Base-by-base conservation (phyloP, 2,329 filamentous ascomycete species). In the Lanzia echinophila region DNA sequence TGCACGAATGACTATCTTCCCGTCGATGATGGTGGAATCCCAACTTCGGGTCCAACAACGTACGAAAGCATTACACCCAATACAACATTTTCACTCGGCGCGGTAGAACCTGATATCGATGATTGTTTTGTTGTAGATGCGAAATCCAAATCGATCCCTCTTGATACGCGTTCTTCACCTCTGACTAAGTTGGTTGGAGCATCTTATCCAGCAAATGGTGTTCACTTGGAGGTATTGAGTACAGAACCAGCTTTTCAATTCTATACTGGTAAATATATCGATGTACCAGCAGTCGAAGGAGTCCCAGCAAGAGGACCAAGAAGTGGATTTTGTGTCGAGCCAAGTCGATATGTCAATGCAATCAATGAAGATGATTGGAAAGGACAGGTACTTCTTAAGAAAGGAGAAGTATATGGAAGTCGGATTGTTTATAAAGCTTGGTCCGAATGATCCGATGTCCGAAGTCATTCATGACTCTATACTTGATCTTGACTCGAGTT, bases 241-340 rank as follows among this genome's bases (percentile, higher is more conserved):
- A 97, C 92, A 0, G 92, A 97, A 75, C 94, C 94, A 0, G 88
- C 90, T 0, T 97, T 96, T 77, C 92, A 97, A 71, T 95, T 96
- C 73, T 97, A 97, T 73, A 95, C 90, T 0, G 94, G 92, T 60
- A 86, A 88, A 67, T 86, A 84, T 66, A 90, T 95, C 60, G 75
- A 94, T 63, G 86, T 95, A 12, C 86, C 88, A 0, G 85, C 75
- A 31, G 75, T 83, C 3, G 77, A 75, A 76, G 76, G 74, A 2
- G 70, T 80, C 28, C 81, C 86, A 0, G 83, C 85, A 1, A 79
- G 88, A 47, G 81, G 78, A 0, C 67, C 81, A 3, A 80, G 90
- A 47, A 82, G 84, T 43, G 92, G 87, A 0, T 95, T 97, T 74
- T 96, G 90, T 70, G 85, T 96, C 42, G 94, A 99, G 76, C 91